Evolutionary conservation across 805 yeast species (phyloP), one percentile per base, ranked within the genome.

Genomic region (Wickerhamomyces sydowiorum): DNA sequence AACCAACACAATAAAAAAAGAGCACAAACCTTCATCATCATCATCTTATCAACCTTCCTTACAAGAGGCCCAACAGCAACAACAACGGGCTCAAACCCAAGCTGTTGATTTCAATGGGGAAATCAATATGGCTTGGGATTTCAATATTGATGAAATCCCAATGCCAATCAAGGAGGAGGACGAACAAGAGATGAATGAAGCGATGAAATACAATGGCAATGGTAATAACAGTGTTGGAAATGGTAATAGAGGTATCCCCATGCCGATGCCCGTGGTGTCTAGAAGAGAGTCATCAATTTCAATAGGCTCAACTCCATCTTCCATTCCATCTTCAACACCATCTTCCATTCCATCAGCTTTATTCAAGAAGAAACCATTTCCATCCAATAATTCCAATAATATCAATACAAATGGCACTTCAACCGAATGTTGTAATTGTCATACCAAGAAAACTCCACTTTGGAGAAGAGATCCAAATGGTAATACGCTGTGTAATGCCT

Each of bases 401-500:
- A 22, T 12, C 4, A 15, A 17, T 7, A 14, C 22, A 17, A 25
- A 15, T 25, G 30, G 38, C 24, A 10, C n/a, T 2, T 53, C 47
- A 23, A 70, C 67, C 2, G 68, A 66, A 36, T 90, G 98, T 62
- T 79, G 90, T 19, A 91, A 90, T 62, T 90, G 98, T 62, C 82
- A 80, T 50, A 90, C 98, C 0, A 77, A 72, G 48, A 89, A 91
- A 10, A 90, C 98, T 0, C 98, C 98, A 2, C 61, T 91, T 22
- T 91, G 98, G 98, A 70, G 98, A 52, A 73, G 96, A 41, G 88
- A 88, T 55, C 85, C 95, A 0, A 81, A 80, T 45, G 97, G 97
- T 1, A 82, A 86, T 54, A 93, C 96, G 0, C 66, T 91, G 47
- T 90, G 98, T 64, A 90, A 90, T 61, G 98, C 98, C 0, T 90